Evolutionary conservation across 192 early-diverging fungal species (phyloP), one percentile per base, ranked within the genome.

Genomic region (Backusella australiensis): DNA sequence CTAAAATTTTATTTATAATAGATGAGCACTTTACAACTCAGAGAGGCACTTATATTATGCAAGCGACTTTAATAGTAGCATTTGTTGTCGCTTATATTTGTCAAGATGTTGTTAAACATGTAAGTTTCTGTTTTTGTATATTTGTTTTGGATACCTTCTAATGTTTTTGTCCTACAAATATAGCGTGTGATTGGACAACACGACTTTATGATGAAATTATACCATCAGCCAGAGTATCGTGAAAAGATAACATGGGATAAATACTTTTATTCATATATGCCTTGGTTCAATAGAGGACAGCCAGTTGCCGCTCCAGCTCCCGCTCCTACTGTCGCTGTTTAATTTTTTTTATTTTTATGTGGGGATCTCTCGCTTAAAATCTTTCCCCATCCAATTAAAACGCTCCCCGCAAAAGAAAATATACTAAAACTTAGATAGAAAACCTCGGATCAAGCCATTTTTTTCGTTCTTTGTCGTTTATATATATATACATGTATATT

Each of bases 31-130:
- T 46, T 34, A n/a, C 41, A 71, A 12, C 21, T 49, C 68, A 69
- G 14, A 35, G 70, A 49, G 70, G 44, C 0, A 41, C 42, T 3
- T 71, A 14, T 49, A 71, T 71, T 34, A 71, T 71, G 70, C 70
- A 71, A 71, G 9, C 42, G 0, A 46, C 39, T 49, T 19, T 71
- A 49, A 71, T 71, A 46, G 23, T 71, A 0, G 23, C 70, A 34
- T 23, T n/a, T 71, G 12, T 71, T 7, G 70, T 71, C 29, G 11
- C 70, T 29, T 71, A 32, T 29, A 8, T 23, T 23, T 63, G 56
- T 63, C 56, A 63, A 63, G 56, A 23, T 1, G 0, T 26, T 63
- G 56, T 63, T n/a, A 29, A 29, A 29, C 9, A 23, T 12, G 56
- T 63, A 63, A 63, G 21, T 26, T 63, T 29, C 26, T 63, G 2